Base-by-base conservation (phyloP, 768 basidiomycete species). In the Gloeopeniophorella convolvens region DNA sequence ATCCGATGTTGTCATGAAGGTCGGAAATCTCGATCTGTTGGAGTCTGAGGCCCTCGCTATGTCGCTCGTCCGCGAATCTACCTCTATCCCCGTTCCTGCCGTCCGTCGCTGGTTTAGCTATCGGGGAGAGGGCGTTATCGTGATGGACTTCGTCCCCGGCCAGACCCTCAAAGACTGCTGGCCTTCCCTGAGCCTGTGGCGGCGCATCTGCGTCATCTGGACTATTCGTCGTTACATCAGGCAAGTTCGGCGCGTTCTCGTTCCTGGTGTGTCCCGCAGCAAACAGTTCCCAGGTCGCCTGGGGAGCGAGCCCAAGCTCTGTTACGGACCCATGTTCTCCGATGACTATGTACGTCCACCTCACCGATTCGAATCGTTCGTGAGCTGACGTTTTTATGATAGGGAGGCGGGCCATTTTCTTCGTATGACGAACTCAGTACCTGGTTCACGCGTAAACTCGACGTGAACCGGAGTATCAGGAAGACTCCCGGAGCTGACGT, bases 11-110 rank as follows among this genome's bases (percentile, higher is more conserved):
- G n/a, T n/a, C n/a, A n/a, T n/a, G n/a, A n/a, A n/a, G n/a, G n/a
- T n/a, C n/a, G n/a, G n/a, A n/a, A n/a, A n/a, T n/a, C n/a, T n/a
- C n/a, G n/a, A n/a, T n/a, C n/a, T n/a, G n/a, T n/a, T n/a, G n/a
- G n/a, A n/a, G n/a, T n/a, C 13, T 45, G 23, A 62, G 56, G 51
- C 62, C 24, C 59, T 59, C n/a, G 62, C 60, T 1, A 59, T 63
- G 59, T 58, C 56, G 21, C 62, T 60, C 31, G 56, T 63, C 34
- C 30, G 54, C n/a, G 35, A 46, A 24, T 57, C 53, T 27, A 50
- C 61, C 13, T 16, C 42, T 5, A 48, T 63, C 16, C 59, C 61
- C 18, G 58, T 63, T 3, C 61, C 62, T 3, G 50, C 42, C 7
- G 59, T 63, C n/a, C 59, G 56, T 35, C 60, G 61, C 5, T 63